Evolutionary conservation across 2,329 filamentous ascomycete genomes (phyloP), one percentile per base, ranked within the genome.

Genomic region (Neonectria coccinea): DNA sequence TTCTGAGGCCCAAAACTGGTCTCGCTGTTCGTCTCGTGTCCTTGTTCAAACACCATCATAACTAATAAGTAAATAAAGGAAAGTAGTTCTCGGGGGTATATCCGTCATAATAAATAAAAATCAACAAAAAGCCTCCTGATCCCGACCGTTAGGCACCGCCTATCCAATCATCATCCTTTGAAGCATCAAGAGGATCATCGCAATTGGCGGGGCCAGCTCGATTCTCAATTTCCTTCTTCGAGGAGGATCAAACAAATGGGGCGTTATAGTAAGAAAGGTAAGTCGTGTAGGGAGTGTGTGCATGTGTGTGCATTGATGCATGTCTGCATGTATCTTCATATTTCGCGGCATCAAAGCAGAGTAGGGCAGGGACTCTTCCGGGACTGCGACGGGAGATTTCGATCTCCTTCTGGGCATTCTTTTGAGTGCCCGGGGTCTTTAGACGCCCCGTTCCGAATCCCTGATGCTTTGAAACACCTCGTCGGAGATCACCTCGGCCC

Each of bases 1-100:
- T 58, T 41, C 54, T 60, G 56, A 55, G 58, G 53, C 54, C 59
- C 39, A 31, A 36, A 18, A 63, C 5, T 54, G 56, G 22, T 59
- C 39, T 47, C 48, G 25, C 25, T 33, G 56, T 70, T 56, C 62
- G 25, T 31, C 56, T 62, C 60, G 54, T 66, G 31, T 44, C 62
- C 61, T 70, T 67, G 56, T 64, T 68, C 33, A 61, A 31, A 52
- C 47, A 29, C 66, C 60, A 60, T 71, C 54, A 64, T 67, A 57
- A 67, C 53, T 70, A 62, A 44, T 16, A 56, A 44, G 55, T 53
- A 57, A 62, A 59, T 59, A 65, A 72, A 65, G 58, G 70, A 62
- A 67, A 50, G 58, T 69, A 68, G 67, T 60, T 56, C 59, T 66
- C 62, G 66, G 73, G 75, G 75, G 75, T 76, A 76, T 76, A 77